Percentiles rank a stretch among this genome's conserved stretches.
These are phyloP conservation scores for Colletotrichum musicola DNA, from an alignment of 2,329 filamentous ascomycete genomes.

Conservation along the genomic window DNA sequence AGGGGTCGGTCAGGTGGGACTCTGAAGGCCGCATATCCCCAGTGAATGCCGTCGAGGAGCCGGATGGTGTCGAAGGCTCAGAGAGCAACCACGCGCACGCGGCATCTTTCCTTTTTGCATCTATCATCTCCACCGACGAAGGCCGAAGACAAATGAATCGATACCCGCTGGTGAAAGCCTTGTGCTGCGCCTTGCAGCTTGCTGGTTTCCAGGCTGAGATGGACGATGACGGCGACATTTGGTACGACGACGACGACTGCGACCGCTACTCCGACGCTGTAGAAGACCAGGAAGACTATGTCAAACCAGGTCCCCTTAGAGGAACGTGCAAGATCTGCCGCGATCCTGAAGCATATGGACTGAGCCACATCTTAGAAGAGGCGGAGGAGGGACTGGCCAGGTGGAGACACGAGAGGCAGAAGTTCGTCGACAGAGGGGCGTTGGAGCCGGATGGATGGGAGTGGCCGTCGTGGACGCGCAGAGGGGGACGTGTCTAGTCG, in stretches of 20 bases:
- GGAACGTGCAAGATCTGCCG: neutral
- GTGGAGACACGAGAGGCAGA: neutral
- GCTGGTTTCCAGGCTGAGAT: slow-evolving; percentile 34
- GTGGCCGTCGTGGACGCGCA: neutral
- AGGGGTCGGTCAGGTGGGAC: too few species aligned
- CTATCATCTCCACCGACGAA: neutral
- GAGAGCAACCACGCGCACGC: too few species aligned
- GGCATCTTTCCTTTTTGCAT: neutral
- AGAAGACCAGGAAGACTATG: neutral
- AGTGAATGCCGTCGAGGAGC: too few species aligned
- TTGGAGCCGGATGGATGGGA: neutral
- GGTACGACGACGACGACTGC: slow-evolving; percentile 38
- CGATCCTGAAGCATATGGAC: neutral
- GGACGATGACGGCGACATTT: slow-evolving; percentile 36
- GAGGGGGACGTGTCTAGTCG: neutral
- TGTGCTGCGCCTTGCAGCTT: slow-evolving; percentile 30
- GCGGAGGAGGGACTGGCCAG: neutral
- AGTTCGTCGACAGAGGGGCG: neutral
- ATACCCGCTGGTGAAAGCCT: neutral
- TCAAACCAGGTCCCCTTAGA: neutral
- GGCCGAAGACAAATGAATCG: neutral
- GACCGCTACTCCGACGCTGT: slow-evolving; percentile 37
- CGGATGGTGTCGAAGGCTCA: too few species aligned
- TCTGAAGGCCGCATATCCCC: too few species aligned
- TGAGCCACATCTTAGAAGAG: neutral